phyloP scores from a whole-genome alignment of 1,284 basidiomycete genomes.

The Ustilago esculenta region DNA sequence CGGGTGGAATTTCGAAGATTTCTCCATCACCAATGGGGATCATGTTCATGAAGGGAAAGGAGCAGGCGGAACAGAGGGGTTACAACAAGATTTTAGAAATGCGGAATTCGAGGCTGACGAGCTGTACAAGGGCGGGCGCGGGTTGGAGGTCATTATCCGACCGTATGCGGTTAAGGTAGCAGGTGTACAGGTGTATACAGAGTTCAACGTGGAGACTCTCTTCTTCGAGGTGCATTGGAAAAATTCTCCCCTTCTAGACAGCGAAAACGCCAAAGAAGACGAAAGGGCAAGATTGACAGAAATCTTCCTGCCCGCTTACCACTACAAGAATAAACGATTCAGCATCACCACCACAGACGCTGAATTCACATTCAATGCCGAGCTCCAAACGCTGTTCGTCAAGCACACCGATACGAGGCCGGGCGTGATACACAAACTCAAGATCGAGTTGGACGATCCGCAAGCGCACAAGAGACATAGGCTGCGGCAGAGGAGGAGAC shows the following conservation, averaged over 20 bases:
- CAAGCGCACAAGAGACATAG: constrained; percentile 7
- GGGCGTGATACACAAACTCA: constrained; percentile 37
- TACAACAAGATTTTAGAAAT: constrained; percentile 53
- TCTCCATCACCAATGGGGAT: constrained; percentile 80
- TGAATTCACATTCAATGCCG: constrained; percentile 27
- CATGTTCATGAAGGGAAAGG: constrained; percentile 4
- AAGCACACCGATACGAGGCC: constrained; percentile 29
- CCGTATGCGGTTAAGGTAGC: constrained; percentile 67
- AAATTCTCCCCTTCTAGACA: constrained; percentile 22
- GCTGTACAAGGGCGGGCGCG: constrained; percentile 82
- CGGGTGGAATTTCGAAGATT: constrained; percentile 86
- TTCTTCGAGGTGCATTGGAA: constrained; percentile 59
- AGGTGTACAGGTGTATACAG: constrained; percentile 54
- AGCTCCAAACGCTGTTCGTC: constrained; percentile 52
- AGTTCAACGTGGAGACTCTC: constrained; percentile 52
- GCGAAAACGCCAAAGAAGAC: constrained; percentile 12
- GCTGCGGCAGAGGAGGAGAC: constrained; percentile 5
- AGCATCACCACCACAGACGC: constrained; percentile 39
- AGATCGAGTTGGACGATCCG: constrained; percentile 32
- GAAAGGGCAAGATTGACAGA: constrained; percentile 36
- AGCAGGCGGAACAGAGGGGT: neutral
- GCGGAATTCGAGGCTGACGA: constrained; percentile 69
- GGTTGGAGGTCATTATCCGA: constrained; percentile 75
- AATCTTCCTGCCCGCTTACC: constrained; percentile 53
- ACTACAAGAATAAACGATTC: constrained; percentile 36